phyloP scores from a whole-genome alignment of 371 early-diverging fungal species.

The Mucor piriformis region DNA sequence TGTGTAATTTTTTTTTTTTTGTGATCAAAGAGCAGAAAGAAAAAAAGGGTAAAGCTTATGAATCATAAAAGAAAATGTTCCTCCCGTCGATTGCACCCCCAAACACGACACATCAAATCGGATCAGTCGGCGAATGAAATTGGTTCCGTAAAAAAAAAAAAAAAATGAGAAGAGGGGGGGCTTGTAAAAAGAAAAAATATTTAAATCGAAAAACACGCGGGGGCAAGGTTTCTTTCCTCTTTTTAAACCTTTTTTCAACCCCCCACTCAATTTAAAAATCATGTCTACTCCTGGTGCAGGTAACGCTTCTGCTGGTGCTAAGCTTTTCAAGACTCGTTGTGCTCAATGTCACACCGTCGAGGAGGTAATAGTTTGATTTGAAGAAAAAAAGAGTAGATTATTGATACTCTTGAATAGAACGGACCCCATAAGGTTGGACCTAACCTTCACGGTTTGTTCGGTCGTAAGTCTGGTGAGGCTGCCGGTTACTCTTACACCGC shows the following conservation, averaged over 20 bases:
- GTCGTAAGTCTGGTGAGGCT: slow-evolving; percentile 87
- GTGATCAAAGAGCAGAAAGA: too few relatives aligned
- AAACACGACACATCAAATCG: too few relatives aligned
- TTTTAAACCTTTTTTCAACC: slow-evolving; percentile 19
- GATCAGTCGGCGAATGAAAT: slow-evolving; percentile 1
- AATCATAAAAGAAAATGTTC: too few relatives aligned
- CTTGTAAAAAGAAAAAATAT: slow-evolving; percentile 21
- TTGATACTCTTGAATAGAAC: slow-evolving; percentile 45
- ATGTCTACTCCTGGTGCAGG: slow-evolving; percentile 40
- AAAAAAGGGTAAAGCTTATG: too few relatives aligned
- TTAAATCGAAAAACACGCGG: slow-evolving; percentile 13
- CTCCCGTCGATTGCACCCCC: too few relatives aligned
- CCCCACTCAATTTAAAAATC: slow-evolving; percentile 28
- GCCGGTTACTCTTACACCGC: slow-evolving; percentile 92
- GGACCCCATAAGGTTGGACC: slow-evolving; percentile 96
- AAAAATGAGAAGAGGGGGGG: slow-evolving; percentile 14
- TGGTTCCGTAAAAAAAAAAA: background rate
- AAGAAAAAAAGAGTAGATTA: background rate
- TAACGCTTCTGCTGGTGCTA: slow-evolving; percentile 80
- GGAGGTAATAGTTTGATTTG: slow-evolving; percentile 66
- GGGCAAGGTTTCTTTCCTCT: slow-evolving; percentile 14
- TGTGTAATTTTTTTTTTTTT: too few relatives aligned
- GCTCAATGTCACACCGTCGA: slow-evolving; percentile 98
- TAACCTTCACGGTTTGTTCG: slow-evolving; percentile 92
- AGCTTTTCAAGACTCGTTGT: slow-evolving; percentile 99